A percentile compares a stretch with the other conserved stretches of the same genome.
Conservation (phyloP, 1,284 basidiomycete species). For the Kwoniella shivajii region DNA sequence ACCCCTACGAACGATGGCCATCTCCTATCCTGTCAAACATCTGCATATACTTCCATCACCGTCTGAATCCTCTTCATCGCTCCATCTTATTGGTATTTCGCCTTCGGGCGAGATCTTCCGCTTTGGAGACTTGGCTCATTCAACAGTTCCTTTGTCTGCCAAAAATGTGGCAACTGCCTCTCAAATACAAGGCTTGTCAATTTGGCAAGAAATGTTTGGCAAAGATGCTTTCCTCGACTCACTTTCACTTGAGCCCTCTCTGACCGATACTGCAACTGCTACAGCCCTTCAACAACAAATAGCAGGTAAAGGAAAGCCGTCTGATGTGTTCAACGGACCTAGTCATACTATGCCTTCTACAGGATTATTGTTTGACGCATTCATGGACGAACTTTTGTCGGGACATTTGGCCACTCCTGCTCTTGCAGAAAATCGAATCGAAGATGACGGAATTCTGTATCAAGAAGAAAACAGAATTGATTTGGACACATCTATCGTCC, state of each 20-base stretch:
- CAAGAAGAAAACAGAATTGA: slow-evolving; percentile 11
- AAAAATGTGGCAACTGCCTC: slow-evolving; percentile 13
- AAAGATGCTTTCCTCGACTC: slow-evolving; percentile 51
- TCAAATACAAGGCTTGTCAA: slow-evolving; percentile 31
- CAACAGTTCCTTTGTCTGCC: slow-evolving; percentile 12
- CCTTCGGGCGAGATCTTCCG: slow-evolving; percentile 43
- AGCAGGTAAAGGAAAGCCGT: slow-evolving; percentile 29
- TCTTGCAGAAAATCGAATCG: background rate
- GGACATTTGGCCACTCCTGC: background rate
- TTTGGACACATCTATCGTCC: background rate
- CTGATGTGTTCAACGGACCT: slow-evolving; percentile 68
- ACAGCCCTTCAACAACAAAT: slow-evolving; percentile 26
- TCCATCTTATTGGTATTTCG: slow-evolving; percentile 40
- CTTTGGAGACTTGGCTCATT: slow-evolving; percentile 36
- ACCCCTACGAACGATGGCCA: slow-evolving; percentile 11
- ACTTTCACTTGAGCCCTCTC: slow-evolving; percentile 14
- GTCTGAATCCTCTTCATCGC: slow-evolving; percentile 2
- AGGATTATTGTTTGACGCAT: slow-evolving; percentile 69
- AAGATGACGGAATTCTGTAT: slow-evolving; percentile 15
- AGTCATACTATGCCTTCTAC: slow-evolving; percentile 80
- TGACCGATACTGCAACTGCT: background rate
- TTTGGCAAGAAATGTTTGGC: slow-evolving; percentile 57
- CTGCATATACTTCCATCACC: slow-evolving; percentile 18
- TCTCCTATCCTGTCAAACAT: background rate
- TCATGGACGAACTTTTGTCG: slow-evolving; percentile 67